Conservation (phyloP, 768 basidiomycete species). For the Amanita exitialis region DNA sequence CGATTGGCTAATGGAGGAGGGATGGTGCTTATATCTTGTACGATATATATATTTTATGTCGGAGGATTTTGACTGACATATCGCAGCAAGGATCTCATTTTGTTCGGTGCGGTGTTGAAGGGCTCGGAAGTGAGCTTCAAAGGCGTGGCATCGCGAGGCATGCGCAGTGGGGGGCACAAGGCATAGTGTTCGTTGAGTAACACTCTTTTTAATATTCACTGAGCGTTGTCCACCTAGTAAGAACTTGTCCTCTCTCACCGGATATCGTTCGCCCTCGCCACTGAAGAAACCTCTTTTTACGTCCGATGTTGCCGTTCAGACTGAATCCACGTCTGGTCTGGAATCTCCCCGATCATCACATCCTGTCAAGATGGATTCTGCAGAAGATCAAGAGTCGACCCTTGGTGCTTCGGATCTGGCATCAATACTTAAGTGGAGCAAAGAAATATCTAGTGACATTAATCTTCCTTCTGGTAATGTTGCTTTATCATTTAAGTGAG, state of each 20-base stretch:
- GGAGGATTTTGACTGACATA: slow-evolving; percentile 2
- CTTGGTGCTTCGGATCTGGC: slow-evolving; percentile 52
- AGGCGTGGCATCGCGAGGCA: slow-evolving; percentile 56
- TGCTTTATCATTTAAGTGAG: not conserved
- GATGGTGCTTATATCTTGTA: slow-evolving; percentile 57
- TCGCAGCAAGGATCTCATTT: slow-evolving; percentile 63
- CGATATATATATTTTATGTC: slow-evolving; percentile 2
- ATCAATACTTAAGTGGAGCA: slow-evolving; percentile 65
- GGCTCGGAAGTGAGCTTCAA: slow-evolving; percentile 58
- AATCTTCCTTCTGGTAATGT: slow-evolving; percentile 48
- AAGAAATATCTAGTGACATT: slow-evolving; percentile 66
- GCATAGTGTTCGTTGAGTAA: slow-evolving; percentile 45
- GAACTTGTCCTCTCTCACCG: slow-evolving; percentile 36
- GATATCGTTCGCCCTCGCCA: slow-evolving; percentile 33
- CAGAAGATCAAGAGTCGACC: slow-evolving; percentile 47
- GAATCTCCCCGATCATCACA: slow-evolving; percentile 17
- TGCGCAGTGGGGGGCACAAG: slow-evolving; percentile 64
- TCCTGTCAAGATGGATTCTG: slow-evolving; percentile 21
- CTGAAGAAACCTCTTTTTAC: slow-evolving; percentile 48
- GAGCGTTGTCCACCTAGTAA: slow-evolving; percentile 22
- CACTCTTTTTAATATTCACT: not conserved
- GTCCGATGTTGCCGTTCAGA: slow-evolving; percentile 56
- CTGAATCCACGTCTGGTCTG: slow-evolving; percentile 28
- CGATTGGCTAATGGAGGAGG: slow-evolving; percentile 67
- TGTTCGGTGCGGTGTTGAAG: slow-evolving; percentile 51